Evolutionary conservation across 345 rosid genomes (phyloP).

Genomic region (Eutrema japonicum): DNA sequence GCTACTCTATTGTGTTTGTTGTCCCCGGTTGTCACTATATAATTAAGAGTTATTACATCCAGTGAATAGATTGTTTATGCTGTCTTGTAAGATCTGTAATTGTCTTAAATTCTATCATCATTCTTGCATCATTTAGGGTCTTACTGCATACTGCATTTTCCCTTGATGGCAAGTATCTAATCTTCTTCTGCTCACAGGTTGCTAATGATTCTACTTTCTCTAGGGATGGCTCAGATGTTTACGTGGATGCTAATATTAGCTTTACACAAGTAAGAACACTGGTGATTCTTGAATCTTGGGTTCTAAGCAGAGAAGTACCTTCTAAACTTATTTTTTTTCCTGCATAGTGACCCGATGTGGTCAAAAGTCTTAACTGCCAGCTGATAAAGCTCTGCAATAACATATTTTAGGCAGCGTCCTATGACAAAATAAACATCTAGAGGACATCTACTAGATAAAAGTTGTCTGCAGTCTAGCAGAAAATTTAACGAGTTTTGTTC

Average conservation of each 20-base stretch:
- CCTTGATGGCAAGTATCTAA: constrained; percentile 28
- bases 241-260: constrained; percentile 81
- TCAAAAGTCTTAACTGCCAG: constrained; percentile 19
- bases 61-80: constrained; percentile 3
- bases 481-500: constrained; percentile 19
- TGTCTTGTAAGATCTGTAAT: constrained; percentile 6
- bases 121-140: constrained; percentile 24
- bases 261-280: constrained; percentile 75
- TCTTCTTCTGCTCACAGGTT: constrained; percentile 55
- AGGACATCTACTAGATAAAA: constrained; percentile 18
- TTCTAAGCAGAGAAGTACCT: constrained; percentile 25
- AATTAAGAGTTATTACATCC: constrained; percentile 10
- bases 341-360: constrained; percentile 27
- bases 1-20: constrained; percentile 25
- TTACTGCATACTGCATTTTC: constrained; percentile 25
- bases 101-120: background rate
- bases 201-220: constrained; percentile 76
- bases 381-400: constrained; percentile 24
- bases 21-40: constrained; percentile 11
- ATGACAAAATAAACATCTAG: constrained; percentile 19
- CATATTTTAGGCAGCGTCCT: constrained; percentile 1
- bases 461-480: constrained; percentile 16
- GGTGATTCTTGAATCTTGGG: constrained; percentile 27
- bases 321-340: constrained; percentile 1
- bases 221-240: constrained; percentile 89